Base-by-base conservation (phyloP, 768 basidiomycete species). In the Mycena venus region DNA sequence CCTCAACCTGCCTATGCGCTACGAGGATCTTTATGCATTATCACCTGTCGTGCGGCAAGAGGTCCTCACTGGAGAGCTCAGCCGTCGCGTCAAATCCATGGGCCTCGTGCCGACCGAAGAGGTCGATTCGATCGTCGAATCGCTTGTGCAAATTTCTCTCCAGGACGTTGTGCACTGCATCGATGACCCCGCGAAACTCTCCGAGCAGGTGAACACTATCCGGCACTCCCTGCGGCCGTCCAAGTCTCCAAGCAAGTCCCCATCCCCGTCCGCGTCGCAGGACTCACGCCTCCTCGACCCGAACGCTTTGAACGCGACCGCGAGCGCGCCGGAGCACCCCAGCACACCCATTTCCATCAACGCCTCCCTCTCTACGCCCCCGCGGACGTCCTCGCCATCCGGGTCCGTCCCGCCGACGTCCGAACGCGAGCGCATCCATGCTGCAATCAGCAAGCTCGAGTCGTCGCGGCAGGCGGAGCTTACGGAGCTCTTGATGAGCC, bases 21-120 rank as follows among this genome's bases (percentile, higher is more conserved):
- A 95, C 73, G 96, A 96, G 75, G 95, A 96, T 69, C 89, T 96
- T 8, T 88, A 95, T 0, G 89, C 91, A 0, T 85, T 97, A 49
- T 96, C 96, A 14, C 95, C 96, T 21, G 96, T 96, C 23, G 95
- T 96, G 15, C 91, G 96, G 76, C 94, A 93, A 80, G 95, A 96
- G 78, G 93, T 96, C 7, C 87, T 97, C 31, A 92, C 94, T 0
- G 96, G 95, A 36, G 96, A 96, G 81, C 86, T 96, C 31, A 93
- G 90, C 78, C 90, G 95, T 70, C 91, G 94, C 7, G 86, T 96
- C 77, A 94, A 91, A 79, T 80, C 85, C 3, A 84, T 90, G 79
- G 89, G 88, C 51, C 78, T 84, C 12, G 89, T 95, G 10, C 84
- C 90, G 21, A 77, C 86, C 4, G 80, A 85, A 17, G 93, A 95